Base-by-base conservation (phyloP, 345 rosid genomes). In the Luvunga scandens region DNA sequence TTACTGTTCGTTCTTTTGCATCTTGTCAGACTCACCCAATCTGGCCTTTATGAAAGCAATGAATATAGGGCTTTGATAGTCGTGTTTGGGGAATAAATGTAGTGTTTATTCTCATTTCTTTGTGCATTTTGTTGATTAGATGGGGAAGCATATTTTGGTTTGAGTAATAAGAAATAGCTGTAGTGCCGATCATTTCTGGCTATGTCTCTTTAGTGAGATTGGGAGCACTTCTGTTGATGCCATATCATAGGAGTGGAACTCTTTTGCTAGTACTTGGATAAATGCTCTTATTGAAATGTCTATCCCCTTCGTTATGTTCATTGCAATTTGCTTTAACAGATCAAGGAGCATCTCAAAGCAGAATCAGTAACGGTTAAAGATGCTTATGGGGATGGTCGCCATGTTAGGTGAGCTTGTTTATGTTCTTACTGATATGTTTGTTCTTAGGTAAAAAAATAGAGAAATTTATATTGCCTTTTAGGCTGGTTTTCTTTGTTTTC, bases 311-410 rank as follows among this genome's bases (percentile, higher is more conserved):
- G 31, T 45, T 34, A 57, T 27, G 77, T 45, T 9, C 53, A 2
- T 66, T 67, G 76, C 33, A 39, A 73, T 76, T 50, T 61, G 33
- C 75, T 67, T 73, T 7, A 19, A 68, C 87, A 93, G 99, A 95
- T 95, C 79, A 91, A 88, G 86, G 94, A 95, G 59, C 86, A 91
- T 33, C 77, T 95, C 64, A 77, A 86, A 83, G 96, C 99, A 45
- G 98, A 95, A 68, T 92, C 89, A 6, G 99, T 93, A 64, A 59
- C 78, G 19, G 99, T 95, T 13, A 88, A 84, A 79, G 99, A 95
- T 86, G 93, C 94, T 75, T 90, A 93, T 78, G 97, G 99, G n/a
- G 99, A 95, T 79, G 98, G 99, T 66, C 90, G 97, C 3, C 99
- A 95, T 86, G 98, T 95, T 77, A 86, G 91, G 99, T 95, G 81